phyloP scores from a whole-genome alignment of 495 filamentous ascomycete species.

The Thermochaetoides thermophila region DNA sequence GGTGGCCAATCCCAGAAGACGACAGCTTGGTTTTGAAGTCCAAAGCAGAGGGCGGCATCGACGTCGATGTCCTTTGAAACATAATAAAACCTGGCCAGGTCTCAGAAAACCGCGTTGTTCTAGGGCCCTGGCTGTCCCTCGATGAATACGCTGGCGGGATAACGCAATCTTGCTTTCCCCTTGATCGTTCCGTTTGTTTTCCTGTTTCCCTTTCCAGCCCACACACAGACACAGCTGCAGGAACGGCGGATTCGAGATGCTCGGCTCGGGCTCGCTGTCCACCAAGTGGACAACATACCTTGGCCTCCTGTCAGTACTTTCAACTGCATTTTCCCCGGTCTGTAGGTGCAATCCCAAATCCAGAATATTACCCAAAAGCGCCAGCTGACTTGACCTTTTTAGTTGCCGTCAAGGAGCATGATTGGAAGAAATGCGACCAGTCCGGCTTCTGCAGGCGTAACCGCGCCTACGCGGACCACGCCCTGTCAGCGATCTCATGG shows the following conservation, averaged over 20 bases:
- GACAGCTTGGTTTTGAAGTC: no score
- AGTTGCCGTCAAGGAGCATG: conserved; percentile 84
- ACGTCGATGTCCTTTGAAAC: no score
- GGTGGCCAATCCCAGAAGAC: conserved; percentile 10
- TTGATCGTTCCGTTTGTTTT: conserved; percentile 5
- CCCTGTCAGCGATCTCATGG: conserved; percentile 50
- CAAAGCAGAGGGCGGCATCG: no score
- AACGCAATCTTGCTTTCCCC: conserved; percentile 2
- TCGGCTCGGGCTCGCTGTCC: conserved; percentile 30
- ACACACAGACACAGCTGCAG: not conserved
- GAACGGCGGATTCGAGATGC: conserved; percentile 18
- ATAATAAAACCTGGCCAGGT: not conserved
- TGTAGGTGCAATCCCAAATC: conserved; percentile 22
- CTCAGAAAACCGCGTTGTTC: conserved; percentile 2
- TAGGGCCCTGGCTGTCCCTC: conserved; percentile 10
- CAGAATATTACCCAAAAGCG: conserved; percentile 7
- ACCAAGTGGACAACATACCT: conserved; percentile 42
- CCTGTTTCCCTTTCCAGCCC: not conserved
- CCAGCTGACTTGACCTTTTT: not conserved
- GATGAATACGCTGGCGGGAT: conserved; percentile 6
- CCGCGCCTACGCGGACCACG: conserved; percentile 72
- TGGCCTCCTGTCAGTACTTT: conserved; percentile 28
- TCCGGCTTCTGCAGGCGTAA: conserved; percentile 95
- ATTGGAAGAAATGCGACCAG: conserved; percentile 90
- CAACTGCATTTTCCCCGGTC: conserved; percentile 31